Base-by-base conservation (phyloP, 2,329 filamentous ascomycete species). In the Arachnomyces sp. region DNA sequence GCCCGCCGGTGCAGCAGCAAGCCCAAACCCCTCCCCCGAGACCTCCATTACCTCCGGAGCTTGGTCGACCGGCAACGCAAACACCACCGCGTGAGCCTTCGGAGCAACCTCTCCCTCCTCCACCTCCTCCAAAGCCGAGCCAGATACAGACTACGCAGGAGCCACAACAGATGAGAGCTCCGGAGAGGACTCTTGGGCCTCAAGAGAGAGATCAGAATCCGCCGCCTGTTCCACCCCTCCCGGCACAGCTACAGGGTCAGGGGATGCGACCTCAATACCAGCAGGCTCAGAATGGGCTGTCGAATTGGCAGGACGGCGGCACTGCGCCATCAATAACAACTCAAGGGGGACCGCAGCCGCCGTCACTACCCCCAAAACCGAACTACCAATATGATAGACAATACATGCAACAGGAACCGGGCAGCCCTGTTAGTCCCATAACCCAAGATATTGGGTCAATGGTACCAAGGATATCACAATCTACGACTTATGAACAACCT, bases 11-110 rank as follows among this genome's bases (percentile, higher is more conserved):
- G n/a, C 57, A 60, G 30, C 50, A 51, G 34, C 50, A 52, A 29
- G 46, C 48, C n/a, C 53, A 57, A 18, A 66, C 70, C 42, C 78
- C 80, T 36, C 83, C 84, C 25, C 80, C 82, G 9, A 63, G 84
- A n/a, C 84, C 84, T 44, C 84, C 84, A 39, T 69, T 84, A 13
- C 85, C 84, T 7, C 77, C 78, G 17, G 80, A 83, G 52, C 67
- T 82, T 43, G 65, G 69, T 34, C 59, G 59, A 51, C 42, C 56
- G 44, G 40, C 55, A 48, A 36, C 53, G 49, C 29, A 61, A 57
- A 34, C 54, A 44, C 28, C 66, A 56, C 12, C 49, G 18, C 40
- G 43, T 40, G 74, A 77, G 34, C 80, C 81, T 28, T 75, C 21
- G 21, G 21, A 25, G 9, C 21, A 25, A 25, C 5, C 21, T 25